These are phyloP conservation scores for Phylloporus sp. DNA, from an alignment of 768 basidiomycete species.

Conservation along the genomic window DNA sequence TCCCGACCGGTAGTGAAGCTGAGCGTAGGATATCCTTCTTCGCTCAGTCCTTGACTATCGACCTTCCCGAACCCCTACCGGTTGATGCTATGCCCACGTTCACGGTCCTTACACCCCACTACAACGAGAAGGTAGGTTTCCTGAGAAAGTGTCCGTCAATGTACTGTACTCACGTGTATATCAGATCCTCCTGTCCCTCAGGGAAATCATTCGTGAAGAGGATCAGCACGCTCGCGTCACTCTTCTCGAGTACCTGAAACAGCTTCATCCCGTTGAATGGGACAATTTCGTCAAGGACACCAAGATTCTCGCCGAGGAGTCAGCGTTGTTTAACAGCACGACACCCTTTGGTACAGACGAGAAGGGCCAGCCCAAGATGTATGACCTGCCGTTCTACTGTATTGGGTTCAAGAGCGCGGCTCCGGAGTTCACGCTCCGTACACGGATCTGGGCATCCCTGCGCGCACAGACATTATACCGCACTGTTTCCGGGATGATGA, in stretches of 20 bases:
- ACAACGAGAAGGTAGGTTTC: conserved; percentile 83
- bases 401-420: conserved; percentile 99
- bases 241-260: conserved; percentile 95
- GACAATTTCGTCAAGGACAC: conserved; percentile 99
- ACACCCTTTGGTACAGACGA: conserved; percentile 74
- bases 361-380: conserved; percentile 76
- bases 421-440: conserved; percentile 96
- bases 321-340: conserved; percentile 74
- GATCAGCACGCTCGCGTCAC: conserved; percentile 97
- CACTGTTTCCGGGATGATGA: conserved; percentile 99
- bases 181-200: conserved; percentile 87
- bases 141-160: background rate
- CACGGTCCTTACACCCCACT: conserved; percentile 96
- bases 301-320: conserved; percentile 97
- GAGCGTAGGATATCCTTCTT: conserved; percentile 99
- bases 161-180: conserved; percentile 4
- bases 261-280: conserved; percentile 97
- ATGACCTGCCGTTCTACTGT: conserved; percentile 96
- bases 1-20: conserved; percentile 91
- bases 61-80: conserved; percentile 86
- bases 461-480: conserved; percentile 98
- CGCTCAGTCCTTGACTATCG: conserved; percentile 94
- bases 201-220: conserved; percentile 98
- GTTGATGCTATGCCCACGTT: conserved; percentile 99
- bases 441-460: conserved; percentile 98